These are phyloP conservation scores for Chaetomium sp. DNA, from an alignment of 2,329 filamentous ascomycete genomes.

Conservation along the genomic window DNA sequence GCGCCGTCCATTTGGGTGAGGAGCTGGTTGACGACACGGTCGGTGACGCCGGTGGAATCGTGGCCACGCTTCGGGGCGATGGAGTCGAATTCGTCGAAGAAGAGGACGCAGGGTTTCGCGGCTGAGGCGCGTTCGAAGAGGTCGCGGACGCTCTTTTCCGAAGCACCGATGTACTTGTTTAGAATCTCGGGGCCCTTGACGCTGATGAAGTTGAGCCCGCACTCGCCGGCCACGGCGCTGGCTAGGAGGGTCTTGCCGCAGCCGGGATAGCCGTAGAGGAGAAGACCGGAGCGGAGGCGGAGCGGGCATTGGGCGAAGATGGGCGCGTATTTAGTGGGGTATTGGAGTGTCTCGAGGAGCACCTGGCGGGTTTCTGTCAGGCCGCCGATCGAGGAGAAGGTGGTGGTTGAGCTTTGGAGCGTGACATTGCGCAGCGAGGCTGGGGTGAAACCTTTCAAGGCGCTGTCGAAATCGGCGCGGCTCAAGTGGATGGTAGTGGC, in stretches of 20 bases:
- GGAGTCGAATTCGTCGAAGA: slow-evolving; percentile 98
- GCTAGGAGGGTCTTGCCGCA: slow-evolving; percentile 96
- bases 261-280: slow-evolving; percentile 91
- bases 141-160: slow-evolving; percentile 91
- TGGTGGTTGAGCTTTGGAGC: slow-evolving; percentile 85
- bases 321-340: slow-evolving; percentile 94
- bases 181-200: slow-evolving; percentile 97
- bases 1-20: slow-evolving; percentile 98
- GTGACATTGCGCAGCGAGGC: slow-evolving; percentile 92
- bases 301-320: slow-evolving; percentile 96
- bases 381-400: slow-evolving; percentile 87
- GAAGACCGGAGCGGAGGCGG: slow-evolving; percentile 83
- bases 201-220: slow-evolving; percentile 94
- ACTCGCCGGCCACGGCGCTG: slow-evolving; percentile 95
- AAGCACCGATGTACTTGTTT: slow-evolving; percentile 98
- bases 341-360: slow-evolving; percentile 91
- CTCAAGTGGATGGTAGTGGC: slow-evolving; percentile 52
- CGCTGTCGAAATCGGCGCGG: slow-evolving; percentile 71
- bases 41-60: slow-evolving; percentile 96
- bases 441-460: slow-evolving; percentile 87
- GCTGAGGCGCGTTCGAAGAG: slow-evolving; percentile 89
- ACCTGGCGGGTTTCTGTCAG: slow-evolving; percentile 79
- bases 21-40: slow-evolving; percentile 95
- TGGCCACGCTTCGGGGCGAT: slow-evolving; percentile 97
- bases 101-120: slow-evolving; percentile 86